Evolutionary conservation across 805 yeast species (phyloP), one percentile per base, ranked within the genome.

Genomic region (Millerago galiae): DNA sequence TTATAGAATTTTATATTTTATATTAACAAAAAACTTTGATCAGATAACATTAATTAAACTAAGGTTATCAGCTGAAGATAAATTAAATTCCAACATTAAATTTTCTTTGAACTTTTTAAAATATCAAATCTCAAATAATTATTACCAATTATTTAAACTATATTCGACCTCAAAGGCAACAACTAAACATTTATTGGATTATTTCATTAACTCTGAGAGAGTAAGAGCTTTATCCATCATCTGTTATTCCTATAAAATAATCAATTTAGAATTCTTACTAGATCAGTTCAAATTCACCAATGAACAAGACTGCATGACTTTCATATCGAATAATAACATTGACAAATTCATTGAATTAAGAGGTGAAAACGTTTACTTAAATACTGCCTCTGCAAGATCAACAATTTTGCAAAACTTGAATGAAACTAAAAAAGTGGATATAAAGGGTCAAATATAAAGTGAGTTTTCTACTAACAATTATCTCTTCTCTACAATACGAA

Each of bases 361-460:
- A 40, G 60, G 59, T 7, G 66, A 61, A 28, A 58, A 51, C 32
- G 57, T 51, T 35, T 60, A 55, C 39, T 53, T 67, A 39, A 68
- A 65, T 44, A 55, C 68, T 34, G 46, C 55, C 3, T 59, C 74
- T 44, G 61, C 63, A 4, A 57, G 64, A 45, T 13, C 63, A 0
- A 55, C 56, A 0, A 60, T 79, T 4, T 59, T 65, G 47, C 59
- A 46, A 47, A 65, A 55, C 37, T 68, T 61, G 50, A 61, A 60
- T 47, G 61, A 51, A 37, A 65, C 72, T 51, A 75, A 66, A 46
- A 81, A 72, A 55, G 79, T 90, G 12, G 97, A 90, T 57, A 89
- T 91, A 48, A 90, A 90, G 67, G 98, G 98, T 1, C 97, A 90
- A 62, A 71, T 79, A 8, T 81, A 43, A 46, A 14, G 12, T 27